phyloP scores from a whole-genome alignment of 2,329 filamentous ascomycete genomes.

The Fusarium sp. region DNA sequence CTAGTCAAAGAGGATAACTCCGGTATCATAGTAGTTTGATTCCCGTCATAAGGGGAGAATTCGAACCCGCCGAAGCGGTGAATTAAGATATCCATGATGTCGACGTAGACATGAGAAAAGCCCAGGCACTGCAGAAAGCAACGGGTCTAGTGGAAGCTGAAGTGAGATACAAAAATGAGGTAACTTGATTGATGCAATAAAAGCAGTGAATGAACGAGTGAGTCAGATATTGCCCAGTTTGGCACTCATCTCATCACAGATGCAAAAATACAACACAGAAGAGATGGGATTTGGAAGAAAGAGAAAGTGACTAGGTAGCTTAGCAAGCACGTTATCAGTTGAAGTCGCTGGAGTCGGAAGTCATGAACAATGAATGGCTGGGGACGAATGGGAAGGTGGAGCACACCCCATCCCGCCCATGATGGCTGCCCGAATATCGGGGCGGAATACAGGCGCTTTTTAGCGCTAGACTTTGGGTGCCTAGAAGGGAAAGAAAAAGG shows the following conservation, averaged over 20 bases:
- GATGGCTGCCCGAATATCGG: constrained; percentile 34
- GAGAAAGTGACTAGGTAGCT: constrained; percentile 2
- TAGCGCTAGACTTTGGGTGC: constrained; percentile 17
- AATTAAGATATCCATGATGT: constrained; percentile 53
- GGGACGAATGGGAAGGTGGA: constrained; percentile 24
- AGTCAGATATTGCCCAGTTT: neutral
- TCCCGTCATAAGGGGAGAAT: constrained; percentile 49
- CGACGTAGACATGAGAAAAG: constrained; percentile 29
- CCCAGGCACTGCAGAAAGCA: neutral
- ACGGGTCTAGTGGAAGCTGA: constrained; percentile 1
- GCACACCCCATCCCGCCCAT: constrained; percentile 3
- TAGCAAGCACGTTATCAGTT: constrained; percentile 33
- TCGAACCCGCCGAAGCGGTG: constrained; percentile 51
- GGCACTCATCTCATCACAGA: constrained; percentile 17
- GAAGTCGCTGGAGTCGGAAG: constrained; percentile 26
- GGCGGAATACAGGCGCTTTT: constrained; percentile 8
- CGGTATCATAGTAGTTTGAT: constrained; percentile 35
- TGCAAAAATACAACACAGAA: constrained; percentile 5
- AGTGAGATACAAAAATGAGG: neutral
- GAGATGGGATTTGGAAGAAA: constrained; percentile 15
- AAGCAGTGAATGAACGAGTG: constrained; percentile 9
- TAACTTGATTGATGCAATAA: neutral
- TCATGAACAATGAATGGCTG: constrained; percentile 41
- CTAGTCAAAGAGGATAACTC: constrained; percentile 23
- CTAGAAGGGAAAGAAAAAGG: neutral